Conservation (phyloP, 345 rosid species). For the Microcos paniculata region DNA sequence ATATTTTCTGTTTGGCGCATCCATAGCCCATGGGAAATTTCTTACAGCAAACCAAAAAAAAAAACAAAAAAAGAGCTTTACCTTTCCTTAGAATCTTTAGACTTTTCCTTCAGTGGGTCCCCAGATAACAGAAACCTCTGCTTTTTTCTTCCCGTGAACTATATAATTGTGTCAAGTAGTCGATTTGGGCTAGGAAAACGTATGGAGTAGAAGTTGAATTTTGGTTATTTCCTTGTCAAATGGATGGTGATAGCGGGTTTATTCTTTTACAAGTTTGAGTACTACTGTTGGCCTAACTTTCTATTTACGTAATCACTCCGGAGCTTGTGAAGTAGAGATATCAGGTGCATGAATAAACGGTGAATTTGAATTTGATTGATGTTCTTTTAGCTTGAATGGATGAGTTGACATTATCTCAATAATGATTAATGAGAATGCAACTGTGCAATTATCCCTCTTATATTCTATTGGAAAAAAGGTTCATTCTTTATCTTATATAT, state of each 20-base stretch:
- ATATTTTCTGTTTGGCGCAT: conserved; percentile 13
- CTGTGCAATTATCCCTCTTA: not conserved
- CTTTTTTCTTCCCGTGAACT: not conserved
- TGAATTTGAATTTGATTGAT: not conserved
- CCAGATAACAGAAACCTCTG: not conserved
- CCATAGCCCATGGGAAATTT: conserved; percentile 22
- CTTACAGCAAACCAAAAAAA: no score
- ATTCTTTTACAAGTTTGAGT: conserved; percentile 14
- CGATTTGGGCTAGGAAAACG: not conserved
- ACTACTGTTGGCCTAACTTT: not conserved
- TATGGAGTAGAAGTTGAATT: not conserved
- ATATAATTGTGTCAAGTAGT: not conserved
- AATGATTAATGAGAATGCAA: not conserved
- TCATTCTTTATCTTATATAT: not conserved
- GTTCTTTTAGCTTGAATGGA: not conserved
- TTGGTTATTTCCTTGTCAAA: not conserved
- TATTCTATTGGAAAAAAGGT: not conserved
- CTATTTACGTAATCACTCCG: not conserved
- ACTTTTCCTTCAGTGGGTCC: conserved; percentile 10
- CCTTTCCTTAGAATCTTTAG: conserved; percentile 12
- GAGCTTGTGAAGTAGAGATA: not conserved
- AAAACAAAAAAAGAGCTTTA: not conserved
- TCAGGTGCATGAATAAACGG: not conserved
- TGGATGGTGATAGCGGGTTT: not conserved
- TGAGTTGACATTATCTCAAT: not conserved